Conservation (phyloP, 768 basidiomycete genomes). For the Megacollybia marginata region DNA sequence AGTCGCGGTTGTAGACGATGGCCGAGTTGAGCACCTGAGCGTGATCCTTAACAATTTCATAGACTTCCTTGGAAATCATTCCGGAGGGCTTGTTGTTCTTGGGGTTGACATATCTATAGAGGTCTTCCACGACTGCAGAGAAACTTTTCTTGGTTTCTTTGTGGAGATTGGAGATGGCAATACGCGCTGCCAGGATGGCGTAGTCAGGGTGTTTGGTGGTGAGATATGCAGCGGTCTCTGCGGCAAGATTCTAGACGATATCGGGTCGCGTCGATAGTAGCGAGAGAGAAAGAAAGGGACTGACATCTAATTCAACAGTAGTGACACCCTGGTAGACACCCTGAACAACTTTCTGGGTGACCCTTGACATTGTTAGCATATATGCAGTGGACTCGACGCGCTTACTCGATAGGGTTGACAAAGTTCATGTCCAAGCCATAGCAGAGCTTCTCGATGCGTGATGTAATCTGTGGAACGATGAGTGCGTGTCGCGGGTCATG, state of each 20-base stretch:
- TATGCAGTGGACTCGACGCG: constrained; percentile 1
- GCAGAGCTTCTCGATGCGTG: constrained; percentile 83
- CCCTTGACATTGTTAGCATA: constrained; percentile 33
- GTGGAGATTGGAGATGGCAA: constrained; percentile 97
- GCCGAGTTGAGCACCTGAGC: constrained; percentile 83
- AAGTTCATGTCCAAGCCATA: constrained; percentile 92
- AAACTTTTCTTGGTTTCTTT: constrained; percentile 99
- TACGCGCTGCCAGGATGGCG: constrained; percentile 95
- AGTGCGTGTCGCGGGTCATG: constrained; percentile 11
- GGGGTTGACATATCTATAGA: constrained; percentile 91
- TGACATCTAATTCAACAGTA: constrained; percentile 58
- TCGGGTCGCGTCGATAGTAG: not conserved
- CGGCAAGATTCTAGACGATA: constrained; percentile 73
- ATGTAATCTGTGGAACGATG: constrained; percentile 57
- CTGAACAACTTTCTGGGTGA: constrained; percentile 86
- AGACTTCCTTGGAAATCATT: constrained; percentile 88
- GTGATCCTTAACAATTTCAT: constrained; percentile 74
- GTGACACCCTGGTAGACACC: constrained; percentile 96
- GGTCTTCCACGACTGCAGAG: constrained; percentile 83
- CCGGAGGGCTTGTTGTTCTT: constrained; percentile 83
- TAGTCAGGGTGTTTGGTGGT: constrained; percentile 98
- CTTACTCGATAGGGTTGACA: constrained; percentile 89
- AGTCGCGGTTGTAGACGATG: constrained; percentile 97
- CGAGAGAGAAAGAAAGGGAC: constrained; percentile 4
- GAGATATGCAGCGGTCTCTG: constrained; percentile 95